Evolutionary conservation across 2,329 filamentous ascomycete genomes (phyloP).

Genomic region (Simplicillium sp.): DNA sequence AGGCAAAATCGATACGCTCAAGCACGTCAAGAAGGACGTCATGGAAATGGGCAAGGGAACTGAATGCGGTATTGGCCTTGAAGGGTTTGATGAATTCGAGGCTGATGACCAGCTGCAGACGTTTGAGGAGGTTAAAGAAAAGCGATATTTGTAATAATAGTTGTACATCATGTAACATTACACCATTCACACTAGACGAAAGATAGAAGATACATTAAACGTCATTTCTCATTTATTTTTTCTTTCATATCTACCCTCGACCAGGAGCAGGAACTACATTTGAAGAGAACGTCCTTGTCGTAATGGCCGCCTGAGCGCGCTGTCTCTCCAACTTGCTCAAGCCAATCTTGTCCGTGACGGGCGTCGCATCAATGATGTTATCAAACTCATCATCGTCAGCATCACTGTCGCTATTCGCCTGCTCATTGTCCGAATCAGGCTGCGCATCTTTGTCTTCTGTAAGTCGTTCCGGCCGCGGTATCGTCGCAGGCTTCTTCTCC

Average conservation of each 20-base stretch:
- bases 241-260: conserved; percentile 4
- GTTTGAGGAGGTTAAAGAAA: conserved; percentile 71
- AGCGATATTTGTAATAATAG: conserved; percentile 42
- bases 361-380: conserved; percentile 84
- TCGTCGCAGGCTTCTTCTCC: conserved; percentile 53
- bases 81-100: conserved; percentile 67
- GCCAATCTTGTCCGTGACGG: conserved; percentile 78
- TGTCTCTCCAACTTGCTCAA: conserved; percentile 47
- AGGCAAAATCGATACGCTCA: conserved; percentile 76
- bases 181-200: conserved; percentile 1
- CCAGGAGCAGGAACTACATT: conserved; percentile 39
- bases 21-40: conserved; percentile 88
- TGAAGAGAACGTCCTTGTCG: conserved; percentile 42
- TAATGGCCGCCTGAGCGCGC: conserved; percentile 34
- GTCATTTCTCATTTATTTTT: not conserved
- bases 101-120: conserved; percentile 80
- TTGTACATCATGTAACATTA: conserved; percentile 2
- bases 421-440: conserved; percentile 60
- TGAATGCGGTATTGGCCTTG: conserved; percentile 89
- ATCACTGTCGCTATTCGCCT: conserved; percentile 33
- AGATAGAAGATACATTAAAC: conserved; percentile 3
- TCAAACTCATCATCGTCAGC: conserved; percentile 71
- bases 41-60: conserved; percentile 80
- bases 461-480: conserved; percentile 45
- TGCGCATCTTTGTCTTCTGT: conserved; percentile 57